Conservation (phyloP, 1,284 basidiomycete genomes). For the Austropuccinia psidii region DNA sequence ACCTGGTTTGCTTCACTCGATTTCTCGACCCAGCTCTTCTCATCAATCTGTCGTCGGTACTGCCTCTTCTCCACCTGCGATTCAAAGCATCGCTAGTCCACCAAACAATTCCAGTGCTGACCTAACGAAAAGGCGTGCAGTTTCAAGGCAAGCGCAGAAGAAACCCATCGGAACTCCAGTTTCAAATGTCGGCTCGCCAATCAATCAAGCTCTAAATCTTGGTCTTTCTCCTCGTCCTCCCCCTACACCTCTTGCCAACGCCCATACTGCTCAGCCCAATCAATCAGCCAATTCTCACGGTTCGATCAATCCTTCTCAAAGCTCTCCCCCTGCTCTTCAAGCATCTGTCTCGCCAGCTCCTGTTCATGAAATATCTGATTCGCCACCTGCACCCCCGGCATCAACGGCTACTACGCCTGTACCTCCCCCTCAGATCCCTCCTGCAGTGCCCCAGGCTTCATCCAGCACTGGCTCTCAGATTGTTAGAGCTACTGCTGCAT, state of each 20-base stretch:
- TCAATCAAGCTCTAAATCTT: constrained; percentile 11
- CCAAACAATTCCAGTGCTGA: constrained; percentile 7
- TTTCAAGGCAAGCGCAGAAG: background rate
- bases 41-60: constrained; percentile 18
- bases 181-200: constrained; percentile 13
- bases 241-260: background rate
- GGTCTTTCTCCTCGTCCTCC: constrained; percentile 16
- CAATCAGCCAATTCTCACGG: background rate
- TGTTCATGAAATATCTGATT: background rate
- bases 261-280: constrained; percentile 5
- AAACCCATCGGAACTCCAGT: constrained; percentile 22
- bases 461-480: background rate
- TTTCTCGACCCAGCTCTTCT: constrained; percentile 28
- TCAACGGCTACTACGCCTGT: background rate
- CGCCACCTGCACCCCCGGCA: constrained; percentile 3
- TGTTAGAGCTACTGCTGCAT: constrained; percentile 26
- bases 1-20: background rate
- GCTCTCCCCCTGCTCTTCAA: constrained; percentile 18
- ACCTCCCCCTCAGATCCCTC: background rate
- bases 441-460: too few relatives aligned
- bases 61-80: constrained; percentile 21
- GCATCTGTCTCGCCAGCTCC: background rate
- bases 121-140: background rate
- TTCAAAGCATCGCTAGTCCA: constrained; percentile 7
- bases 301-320: background rate